phyloP scores from a whole-genome alignment of 345 rosid genomes.

The Eucalyptus rudis region DNA sequence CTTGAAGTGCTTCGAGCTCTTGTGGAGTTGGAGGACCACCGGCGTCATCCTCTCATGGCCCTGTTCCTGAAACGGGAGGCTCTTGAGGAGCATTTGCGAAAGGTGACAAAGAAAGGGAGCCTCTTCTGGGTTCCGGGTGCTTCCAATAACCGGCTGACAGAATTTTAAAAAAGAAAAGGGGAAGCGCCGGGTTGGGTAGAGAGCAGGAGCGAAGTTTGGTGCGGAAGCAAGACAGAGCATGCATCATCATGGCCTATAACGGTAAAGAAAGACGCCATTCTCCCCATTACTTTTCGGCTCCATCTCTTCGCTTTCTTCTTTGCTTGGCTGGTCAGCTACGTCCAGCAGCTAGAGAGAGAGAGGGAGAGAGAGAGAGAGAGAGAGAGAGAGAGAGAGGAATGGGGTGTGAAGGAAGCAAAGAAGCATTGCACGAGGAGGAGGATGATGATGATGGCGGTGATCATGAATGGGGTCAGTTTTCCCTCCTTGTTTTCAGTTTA shows the following conservation, averaged over 20 bases:
- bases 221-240: neutral
- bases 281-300: neutral
- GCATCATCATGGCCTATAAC: neutral
- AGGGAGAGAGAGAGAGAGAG: neutral
- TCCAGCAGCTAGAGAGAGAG: neutral
- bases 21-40: neutral
- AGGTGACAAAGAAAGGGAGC: neutral
- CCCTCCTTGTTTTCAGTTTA: neutral
- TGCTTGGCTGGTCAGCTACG: neutral
- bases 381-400: neutral
- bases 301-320: neutral
- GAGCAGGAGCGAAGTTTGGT: neutral
- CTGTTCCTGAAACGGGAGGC: neutral
- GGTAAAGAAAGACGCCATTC: neutral
- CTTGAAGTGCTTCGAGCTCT: neutral
- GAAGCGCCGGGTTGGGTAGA: neutral
- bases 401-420: constrained; percentile 1
- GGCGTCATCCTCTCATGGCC: neutral
- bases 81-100: neutral
- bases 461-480: neutral
- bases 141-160: neutral
- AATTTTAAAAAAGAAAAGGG: neutral
- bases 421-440: neutral
- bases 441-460: neutral
- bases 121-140: neutral